Percentiles rank a stretch among this genome's conserved stretches.
phyloP scores from a whole-genome alignment of 2,329 filamentous ascomycete species.

The Ophiostoma angusticollis region DNA sequence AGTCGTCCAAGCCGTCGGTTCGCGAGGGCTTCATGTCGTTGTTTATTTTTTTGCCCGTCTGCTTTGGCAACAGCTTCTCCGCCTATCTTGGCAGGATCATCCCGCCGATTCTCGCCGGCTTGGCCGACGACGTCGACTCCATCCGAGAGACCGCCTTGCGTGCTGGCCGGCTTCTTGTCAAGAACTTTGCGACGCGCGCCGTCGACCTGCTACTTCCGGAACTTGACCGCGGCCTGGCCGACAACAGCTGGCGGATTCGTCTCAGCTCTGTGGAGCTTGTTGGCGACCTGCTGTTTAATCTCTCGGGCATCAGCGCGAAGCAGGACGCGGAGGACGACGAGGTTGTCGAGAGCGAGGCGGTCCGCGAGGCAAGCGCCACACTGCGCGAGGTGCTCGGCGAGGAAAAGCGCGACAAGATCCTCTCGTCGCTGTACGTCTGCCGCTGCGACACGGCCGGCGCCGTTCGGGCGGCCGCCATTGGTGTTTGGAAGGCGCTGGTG shows the following conservation, averaged over 20 bases:
- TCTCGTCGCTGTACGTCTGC: constrained; percentile 95
- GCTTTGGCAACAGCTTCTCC: constrained; percentile 96
- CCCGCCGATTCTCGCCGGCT: constrained; percentile 81
- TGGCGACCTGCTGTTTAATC: constrained; percentile 91
- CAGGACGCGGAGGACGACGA: constrained; percentile 53
- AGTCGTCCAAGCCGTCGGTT: constrained; percentile 78
- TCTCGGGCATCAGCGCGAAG: constrained; percentile 81
- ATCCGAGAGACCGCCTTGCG: constrained; percentile 94
- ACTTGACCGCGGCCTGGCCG: constrained; percentile 88
- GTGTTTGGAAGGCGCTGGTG: constrained; percentile 94
- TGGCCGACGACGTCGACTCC: constrained; percentile 91
- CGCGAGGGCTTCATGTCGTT: constrained; percentile 98
- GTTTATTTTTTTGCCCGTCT: constrained; percentile 97
- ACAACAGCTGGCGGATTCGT: constrained; percentile 94
- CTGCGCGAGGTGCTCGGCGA: constrained; percentile 87
- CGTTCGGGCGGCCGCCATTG: constrained; percentile 78
- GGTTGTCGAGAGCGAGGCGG: constrained; percentile 61
- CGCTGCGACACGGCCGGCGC: constrained; percentile 90
- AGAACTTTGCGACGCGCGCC: constrained; percentile 92
- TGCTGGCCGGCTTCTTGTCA: constrained; percentile 86
- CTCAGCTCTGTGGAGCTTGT: constrained; percentile 97
- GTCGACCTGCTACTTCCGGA: constrained; percentile 91
- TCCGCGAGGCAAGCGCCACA: constrained; percentile 81
- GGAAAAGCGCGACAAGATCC: constrained; percentile 90
- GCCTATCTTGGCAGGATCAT: constrained; percentile 93